Conservation (phyloP, 2,329 filamentous ascomycete species). For the Ophiostoma angusticollis region DNA sequence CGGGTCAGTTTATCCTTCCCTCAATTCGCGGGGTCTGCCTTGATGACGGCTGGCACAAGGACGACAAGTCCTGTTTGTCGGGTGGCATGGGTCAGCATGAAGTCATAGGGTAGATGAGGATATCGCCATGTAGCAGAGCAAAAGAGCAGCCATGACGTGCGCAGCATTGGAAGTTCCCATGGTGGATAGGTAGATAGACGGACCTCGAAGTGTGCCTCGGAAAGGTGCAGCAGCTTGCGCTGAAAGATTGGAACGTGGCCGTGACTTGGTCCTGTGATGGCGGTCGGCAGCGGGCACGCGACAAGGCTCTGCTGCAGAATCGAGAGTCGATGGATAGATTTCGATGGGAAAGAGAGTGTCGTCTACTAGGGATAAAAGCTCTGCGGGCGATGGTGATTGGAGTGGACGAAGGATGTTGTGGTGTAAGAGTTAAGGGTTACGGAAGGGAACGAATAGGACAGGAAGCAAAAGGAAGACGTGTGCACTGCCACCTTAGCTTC, state of each 20-base stretch:
- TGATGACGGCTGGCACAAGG: background rate
- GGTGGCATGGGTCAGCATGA: slow-evolving; percentile 1
- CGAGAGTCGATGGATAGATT: too few relatives aligned
- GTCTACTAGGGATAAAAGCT: background rate
- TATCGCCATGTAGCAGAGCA: too few relatives aligned
- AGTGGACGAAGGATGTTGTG: slow-evolving; percentile 3
- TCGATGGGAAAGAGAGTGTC: background rate
- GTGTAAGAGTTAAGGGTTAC: slow-evolving; percentile 3
- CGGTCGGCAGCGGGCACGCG: too few relatives aligned
- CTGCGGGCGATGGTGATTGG: slow-evolving; percentile 2
- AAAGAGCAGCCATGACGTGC: too few relatives aligned
- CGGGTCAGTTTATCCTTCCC: background rate
- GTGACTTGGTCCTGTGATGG: too few relatives aligned
- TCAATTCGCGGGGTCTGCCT: background rate
- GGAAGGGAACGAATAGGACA: slow-evolving; percentile 1
- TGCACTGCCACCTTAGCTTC: slow-evolving; percentile 13
- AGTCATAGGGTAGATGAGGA: too few relatives aligned
- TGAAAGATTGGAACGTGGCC: too few relatives aligned
- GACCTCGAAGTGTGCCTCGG: background rate
- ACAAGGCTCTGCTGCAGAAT: too few relatives aligned
- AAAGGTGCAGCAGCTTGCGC: too few relatives aligned
- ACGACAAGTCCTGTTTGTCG: slow-evolving; percentile 1
- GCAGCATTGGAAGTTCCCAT: too few relatives aligned
- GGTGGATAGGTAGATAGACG: slow-evolving; percentile 1
- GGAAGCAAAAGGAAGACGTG: slow-evolving; percentile 12